Conservation (phyloP, 257 asterid species). For the Jacaranda copaia region DNA sequence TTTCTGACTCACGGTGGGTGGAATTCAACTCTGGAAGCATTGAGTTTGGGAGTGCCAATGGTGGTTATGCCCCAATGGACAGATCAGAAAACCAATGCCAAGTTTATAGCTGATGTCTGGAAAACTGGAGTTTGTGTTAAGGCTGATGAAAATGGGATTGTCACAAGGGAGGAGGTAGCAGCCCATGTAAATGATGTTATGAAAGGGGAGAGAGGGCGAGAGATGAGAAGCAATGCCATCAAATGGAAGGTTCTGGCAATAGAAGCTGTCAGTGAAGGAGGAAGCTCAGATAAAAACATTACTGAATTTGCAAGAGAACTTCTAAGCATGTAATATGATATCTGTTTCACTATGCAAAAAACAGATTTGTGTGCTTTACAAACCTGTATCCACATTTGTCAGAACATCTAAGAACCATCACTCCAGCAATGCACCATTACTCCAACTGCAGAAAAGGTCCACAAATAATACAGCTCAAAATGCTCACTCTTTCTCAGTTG, state of each 20-base stretch:
- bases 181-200: constrained; percentile 37
- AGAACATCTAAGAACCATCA: too few species aligned
- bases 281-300: constrained; percentile 53
- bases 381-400: too few species aligned
- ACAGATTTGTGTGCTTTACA: too few species aligned
- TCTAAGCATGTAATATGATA: not conserved
- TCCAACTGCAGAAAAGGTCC: too few species aligned
- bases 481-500: too few species aligned
- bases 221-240: constrained; percentile 38
- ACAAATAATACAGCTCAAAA: too few species aligned
- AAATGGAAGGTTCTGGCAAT: constrained; percentile 51
- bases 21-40: constrained; percentile 63
- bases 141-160: constrained; percentile 44
- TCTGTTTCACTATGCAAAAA: too few species aligned
- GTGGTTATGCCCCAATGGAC: constrained; percentile 53
- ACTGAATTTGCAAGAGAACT: constrained; percentile 35
- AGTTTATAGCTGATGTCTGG: constrained; percentile 54
- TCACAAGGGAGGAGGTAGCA: constrained; percentile 38
- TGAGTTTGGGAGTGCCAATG: constrained; percentile 49
- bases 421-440: too few species aligned
- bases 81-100: constrained; percentile 58
- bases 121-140: constrained; percentile 42
- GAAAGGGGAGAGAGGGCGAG: constrained; percentile 43
- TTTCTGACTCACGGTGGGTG: constrained; percentile 65
- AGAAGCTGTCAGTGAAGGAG: constrained; percentile 47